These are phyloP conservation scores for Phytopythium oedochilum DNA, from an alignment of 352 stramenopile species.

Conservation along the genomic window DNA sequence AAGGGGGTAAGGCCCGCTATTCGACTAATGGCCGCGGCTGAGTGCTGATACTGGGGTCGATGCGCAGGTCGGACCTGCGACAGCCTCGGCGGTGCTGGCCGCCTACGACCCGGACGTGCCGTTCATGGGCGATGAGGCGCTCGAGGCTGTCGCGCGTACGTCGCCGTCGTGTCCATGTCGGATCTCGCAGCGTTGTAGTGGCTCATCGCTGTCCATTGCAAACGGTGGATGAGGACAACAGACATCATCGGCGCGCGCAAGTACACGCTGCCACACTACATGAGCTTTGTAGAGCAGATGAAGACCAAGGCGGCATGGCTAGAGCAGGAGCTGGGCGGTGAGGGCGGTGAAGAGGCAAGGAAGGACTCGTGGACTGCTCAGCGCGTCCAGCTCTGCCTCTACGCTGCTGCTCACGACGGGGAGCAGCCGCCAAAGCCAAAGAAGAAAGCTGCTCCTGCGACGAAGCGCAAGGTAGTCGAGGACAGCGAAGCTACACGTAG, in stretches of 20 bases:
- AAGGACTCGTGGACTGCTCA: conserved; percentile 48
- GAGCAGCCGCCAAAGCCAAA: not conserved
- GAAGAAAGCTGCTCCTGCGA: not conserved
- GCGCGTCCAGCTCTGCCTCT: conserved; percentile 69
- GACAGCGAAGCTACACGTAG: no score
- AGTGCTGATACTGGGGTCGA: no score
- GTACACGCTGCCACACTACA: conserved; percentile 73
- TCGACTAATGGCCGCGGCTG: not conserved
- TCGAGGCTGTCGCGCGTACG: conserved; percentile 61
- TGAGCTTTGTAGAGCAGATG: conserved; percentile 54
- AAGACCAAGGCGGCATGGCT: conserved; percentile 52
- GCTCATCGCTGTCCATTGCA: conserved; percentile 1
- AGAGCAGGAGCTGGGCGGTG: conserved; percentile 25
- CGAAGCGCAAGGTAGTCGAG: conserved; percentile 1
- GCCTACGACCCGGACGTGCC: conserved; percentile 60
- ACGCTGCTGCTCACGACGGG: conserved; percentile 27
- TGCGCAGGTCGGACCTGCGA: conserved; percentile 82
- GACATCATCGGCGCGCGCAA: conserved; percentile 65
- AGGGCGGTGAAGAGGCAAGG: conserved; percentile 15
- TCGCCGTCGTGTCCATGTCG: not conserved
- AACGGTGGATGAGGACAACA: no score
- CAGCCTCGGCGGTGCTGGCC: conserved; percentile 63
- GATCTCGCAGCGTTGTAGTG: not conserved
- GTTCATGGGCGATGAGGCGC: conserved; percentile 80
- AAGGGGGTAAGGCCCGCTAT: conserved; percentile 53